Base-by-base conservation (phyloP, 768 basidiomycete species). In the Gloeopeniophorella convolvens region DNA sequence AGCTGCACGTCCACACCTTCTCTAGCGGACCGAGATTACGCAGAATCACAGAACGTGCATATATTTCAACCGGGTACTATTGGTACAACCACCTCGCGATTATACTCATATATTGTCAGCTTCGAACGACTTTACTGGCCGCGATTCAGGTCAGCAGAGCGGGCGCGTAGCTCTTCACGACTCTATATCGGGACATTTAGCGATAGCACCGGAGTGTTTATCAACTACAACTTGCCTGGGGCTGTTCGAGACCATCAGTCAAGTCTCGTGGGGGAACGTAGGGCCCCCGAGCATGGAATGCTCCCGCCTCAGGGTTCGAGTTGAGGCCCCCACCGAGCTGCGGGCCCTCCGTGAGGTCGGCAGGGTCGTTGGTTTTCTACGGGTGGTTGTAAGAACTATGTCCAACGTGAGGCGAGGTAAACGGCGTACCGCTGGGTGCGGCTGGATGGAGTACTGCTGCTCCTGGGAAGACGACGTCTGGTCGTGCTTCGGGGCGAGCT, bases 281-380 rank as follows among this genome's bases (percentile, higher is more conserved):
- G 3, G 80, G 80, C 2, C 62, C 79, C n/a, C 68, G 72, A 2
- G 75, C 72, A 33, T 72, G 70, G 64, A 74, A 70, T 8, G 72
- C 70, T n/a, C n/a, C n/a, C n/a, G 69, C 56, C 3, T 65, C 67
- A 1, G 68, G 66, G 40, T 71, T 67, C 39, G 59, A 56, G 16
- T 51, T 64, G 37, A 73, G 43, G 3, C 56, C 59, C 6, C 64
- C 65, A 4, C 63, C 65, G n/a, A 59, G 58, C 50, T 65, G 61
- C 12, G 62, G 60, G 7, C 59, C 47, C 36, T 65, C 66, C 28
- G 32, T 36, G 10, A 76, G 69, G 60, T 81, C 76, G 1, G 70
- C 66, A 12, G 80, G 79, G 56, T 82, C 67, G 49, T 82, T 82
- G 5, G 76, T 66, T 67, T 73, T 79, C 80, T 82, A 51, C 30